Conservation (phyloP, 768 basidiomycete genomes). For the Harrya chromipes region DNA sequence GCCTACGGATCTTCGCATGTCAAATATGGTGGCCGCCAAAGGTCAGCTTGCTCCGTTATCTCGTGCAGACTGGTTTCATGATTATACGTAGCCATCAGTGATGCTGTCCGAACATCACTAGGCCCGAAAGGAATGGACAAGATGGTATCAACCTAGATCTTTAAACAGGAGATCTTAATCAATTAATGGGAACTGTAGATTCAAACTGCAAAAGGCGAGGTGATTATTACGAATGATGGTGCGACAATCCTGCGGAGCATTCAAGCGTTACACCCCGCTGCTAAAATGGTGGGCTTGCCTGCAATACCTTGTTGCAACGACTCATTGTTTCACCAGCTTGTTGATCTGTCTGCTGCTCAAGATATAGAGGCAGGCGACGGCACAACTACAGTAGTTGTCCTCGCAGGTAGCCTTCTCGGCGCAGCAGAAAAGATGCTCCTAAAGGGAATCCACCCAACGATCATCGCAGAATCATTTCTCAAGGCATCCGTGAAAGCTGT, state of each 20-base stretch:
- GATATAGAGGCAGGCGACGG: conserved; percentile 99
- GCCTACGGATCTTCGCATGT: conserved; percentile 95
- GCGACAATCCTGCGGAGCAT: conserved; percentile 96
- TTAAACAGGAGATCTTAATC: background rate
- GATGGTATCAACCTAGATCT: conserved; percentile 62
- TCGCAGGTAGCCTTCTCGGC: conserved; percentile 88
- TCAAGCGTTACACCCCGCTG: conserved; percentile 95
- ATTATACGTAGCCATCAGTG: conserved; percentile 75
- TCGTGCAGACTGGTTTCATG: background rate
- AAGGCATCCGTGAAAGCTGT: conserved; percentile 91
- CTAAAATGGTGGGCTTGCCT: conserved; percentile 74
- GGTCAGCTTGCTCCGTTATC: conserved; percentile 41
- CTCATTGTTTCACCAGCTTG: conserved; percentile 55
- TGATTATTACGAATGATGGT: conserved; percentile 98
- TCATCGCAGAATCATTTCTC: conserved; percentile 94
- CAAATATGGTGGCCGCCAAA: conserved; percentile 98
- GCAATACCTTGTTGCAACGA: background rate
- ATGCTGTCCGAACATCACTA: conserved; percentile 94
- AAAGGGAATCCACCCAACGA: conserved; percentile 97
- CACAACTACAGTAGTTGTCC: conserved; percentile 94
- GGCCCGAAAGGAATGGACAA: conserved; percentile 99
- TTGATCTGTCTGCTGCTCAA: conserved; percentile 96
- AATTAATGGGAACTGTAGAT: conserved; percentile 52
- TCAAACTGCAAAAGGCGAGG: conserved; percentile 93
- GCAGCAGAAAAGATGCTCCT: conserved; percentile 96